phyloP scores from a whole-genome alignment of 202 grass and related monocot species.

The Sporobolus alterniflorus region DNA sequence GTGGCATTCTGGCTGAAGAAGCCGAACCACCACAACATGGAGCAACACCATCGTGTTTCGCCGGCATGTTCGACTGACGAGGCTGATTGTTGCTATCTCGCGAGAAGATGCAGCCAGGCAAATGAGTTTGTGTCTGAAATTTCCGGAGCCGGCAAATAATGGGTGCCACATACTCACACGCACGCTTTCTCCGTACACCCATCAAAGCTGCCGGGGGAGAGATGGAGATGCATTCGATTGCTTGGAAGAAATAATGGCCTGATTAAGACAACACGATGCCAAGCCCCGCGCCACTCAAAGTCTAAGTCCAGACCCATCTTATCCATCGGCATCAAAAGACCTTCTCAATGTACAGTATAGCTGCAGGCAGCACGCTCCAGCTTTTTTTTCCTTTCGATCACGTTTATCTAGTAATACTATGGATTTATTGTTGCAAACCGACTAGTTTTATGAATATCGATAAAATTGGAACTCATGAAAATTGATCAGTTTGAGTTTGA shows the following conservation, averaged over 20 bases:
- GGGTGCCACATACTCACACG: not conserved
- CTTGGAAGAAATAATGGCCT: not conserved
- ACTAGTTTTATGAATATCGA: too few species aligned
- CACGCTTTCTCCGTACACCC: not conserved
- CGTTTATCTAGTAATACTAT: too few species aligned
- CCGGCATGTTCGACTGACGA: not conserved
- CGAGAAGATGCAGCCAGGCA: not conserved
- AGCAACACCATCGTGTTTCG: not conserved
- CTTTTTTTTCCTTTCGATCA: not conserved
- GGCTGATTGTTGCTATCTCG: not conserved
- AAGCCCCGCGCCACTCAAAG: not conserved
- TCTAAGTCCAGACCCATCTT: not conserved
- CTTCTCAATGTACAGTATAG: not conserved
- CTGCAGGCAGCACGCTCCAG: not conserved
- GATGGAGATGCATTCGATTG: not conserved
- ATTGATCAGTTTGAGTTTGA: too few species aligned
- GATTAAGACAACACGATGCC: constrained; percentile 33
- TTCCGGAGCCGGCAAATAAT: not conserved
- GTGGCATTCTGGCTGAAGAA: not conserved
- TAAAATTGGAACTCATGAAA: too few species aligned
- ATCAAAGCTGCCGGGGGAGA: not conserved
- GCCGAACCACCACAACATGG: not conserved
- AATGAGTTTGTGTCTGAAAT: not conserved
- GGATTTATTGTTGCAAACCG: not conserved
- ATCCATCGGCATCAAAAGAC: not conserved